Percentiles rank a stretch among this genome's conserved stretches.
Conservation (phyloP, 805 yeast genomes). For the Jamesozyma rosinii region DNA sequence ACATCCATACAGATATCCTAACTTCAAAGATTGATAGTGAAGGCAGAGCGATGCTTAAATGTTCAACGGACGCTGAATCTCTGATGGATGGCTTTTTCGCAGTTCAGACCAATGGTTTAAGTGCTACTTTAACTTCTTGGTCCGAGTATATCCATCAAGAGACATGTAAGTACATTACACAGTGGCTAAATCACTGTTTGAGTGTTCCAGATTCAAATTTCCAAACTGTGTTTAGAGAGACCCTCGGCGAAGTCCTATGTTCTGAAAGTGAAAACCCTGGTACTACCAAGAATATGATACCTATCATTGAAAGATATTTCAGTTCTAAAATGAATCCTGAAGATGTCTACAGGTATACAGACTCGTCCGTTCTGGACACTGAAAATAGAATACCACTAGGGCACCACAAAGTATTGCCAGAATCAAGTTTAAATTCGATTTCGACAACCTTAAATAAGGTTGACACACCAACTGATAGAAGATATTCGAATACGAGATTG, state of each 20-base stretch:
- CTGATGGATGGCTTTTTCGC: slow-evolving; percentile 30
- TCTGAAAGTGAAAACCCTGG: slow-evolving; percentile 13
- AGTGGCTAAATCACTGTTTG: slow-evolving; percentile 42
- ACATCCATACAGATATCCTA: slow-evolving; percentile 26
- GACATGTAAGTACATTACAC: slow-evolving; percentile 37
- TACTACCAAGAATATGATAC: slow-evolving; percentile 19
- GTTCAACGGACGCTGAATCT: slow-evolving; percentile 24
- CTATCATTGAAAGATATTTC: slow-evolving; percentile 19
- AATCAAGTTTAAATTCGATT: slow-evolving; percentile 18
- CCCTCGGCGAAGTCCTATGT: slow-evolving; percentile 39
- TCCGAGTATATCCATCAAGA: slow-evolving; percentile 44
- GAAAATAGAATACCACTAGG: slow-evolving; percentile 30
- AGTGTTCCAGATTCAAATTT: slow-evolving; percentile 32
- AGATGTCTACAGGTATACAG: slow-evolving; percentile 19
- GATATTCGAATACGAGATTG: slow-evolving; percentile 38
- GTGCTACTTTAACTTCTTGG: slow-evolving; percentile 45
- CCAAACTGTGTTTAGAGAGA: slow-evolving; percentile 33
- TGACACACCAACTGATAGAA: slow-evolving; percentile 7
- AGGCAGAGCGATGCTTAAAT: slow-evolving; percentile 44
- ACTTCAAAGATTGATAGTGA: slow-evolving; percentile 39
- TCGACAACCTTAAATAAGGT: slow-evolving; percentile 23
- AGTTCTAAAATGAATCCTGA: slow-evolving; percentile 10
- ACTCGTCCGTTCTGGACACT: slow-evolving; percentile 30
- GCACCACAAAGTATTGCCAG: slow-evolving; percentile 22
- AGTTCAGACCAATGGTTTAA: slow-evolving; percentile 42